Percentiles rank a stretch among this genome's conserved stretches.
Evolutionary conservation across 2,329 filamentous ascomycete species (phyloP).

Genomic region (Fusarium incarnatum): DNA sequence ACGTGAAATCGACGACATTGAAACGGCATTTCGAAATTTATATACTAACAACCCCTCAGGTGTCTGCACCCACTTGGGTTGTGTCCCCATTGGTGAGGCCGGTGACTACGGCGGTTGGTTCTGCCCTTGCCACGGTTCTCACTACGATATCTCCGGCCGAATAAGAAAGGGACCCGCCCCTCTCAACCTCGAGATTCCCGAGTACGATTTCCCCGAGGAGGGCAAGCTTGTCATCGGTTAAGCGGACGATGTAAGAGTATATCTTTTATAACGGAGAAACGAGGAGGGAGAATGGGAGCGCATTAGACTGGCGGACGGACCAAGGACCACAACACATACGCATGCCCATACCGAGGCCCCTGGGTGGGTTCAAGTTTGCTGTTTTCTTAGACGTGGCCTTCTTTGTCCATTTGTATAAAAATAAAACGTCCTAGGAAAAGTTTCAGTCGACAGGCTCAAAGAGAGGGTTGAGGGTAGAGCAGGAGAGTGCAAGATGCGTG

Average conservation of each 20-base stretch:
- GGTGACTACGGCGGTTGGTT: conserved; percentile 99
- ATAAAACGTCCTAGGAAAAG: conserved; percentile 51
- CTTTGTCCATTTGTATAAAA: conserved; percentile 53
- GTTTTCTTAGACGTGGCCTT: conserved; percentile 52
- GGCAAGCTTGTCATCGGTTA: conserved; percentile 94
- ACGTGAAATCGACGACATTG: conserved; percentile 49
- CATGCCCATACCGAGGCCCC: conserved; percentile 34
- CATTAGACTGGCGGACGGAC: conserved; percentile 42
- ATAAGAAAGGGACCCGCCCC: conserved; percentile 97
- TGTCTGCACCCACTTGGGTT: conserved; percentile 99
- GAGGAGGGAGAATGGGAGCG: conserved; percentile 30
- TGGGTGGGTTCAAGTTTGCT: conserved; percentile 45
- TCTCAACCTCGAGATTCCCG: conserved; percentile 94
- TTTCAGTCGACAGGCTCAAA: conserved; percentile 40
- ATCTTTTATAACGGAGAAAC: conserved; percentile 27
- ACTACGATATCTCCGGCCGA: conserved; percentile 99
- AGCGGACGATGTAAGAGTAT: conserved; percentile 52
- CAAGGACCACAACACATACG: conserved; percentile 34
- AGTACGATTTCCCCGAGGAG: conserved; percentile 93
- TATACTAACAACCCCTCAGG: conserved; percentile 61
- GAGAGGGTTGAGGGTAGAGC: conserved; percentile 19
- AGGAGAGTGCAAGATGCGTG: conserved; percentile 29
- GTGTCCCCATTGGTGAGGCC: conserved; percentile 98
- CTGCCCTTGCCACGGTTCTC: conserved; percentile 99
- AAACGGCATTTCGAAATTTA: neutral